phyloP scores from a whole-genome alignment of 768 basidiomycete genomes.

The Gelatoporia subvermispora region DNA sequence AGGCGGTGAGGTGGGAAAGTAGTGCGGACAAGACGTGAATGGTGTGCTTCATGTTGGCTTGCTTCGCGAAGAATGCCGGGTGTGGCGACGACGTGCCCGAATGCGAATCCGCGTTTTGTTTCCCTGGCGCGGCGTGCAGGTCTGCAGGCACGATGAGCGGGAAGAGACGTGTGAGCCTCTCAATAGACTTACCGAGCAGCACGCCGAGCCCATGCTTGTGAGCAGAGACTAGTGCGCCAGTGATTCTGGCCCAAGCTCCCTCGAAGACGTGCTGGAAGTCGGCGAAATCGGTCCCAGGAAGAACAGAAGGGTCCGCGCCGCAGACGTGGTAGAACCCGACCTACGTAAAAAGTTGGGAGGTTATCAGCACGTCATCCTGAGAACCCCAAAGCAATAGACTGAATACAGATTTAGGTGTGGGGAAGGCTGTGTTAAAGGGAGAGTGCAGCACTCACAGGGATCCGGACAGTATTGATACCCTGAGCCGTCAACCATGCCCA shows the following conservation, averaged over 20 bases:
- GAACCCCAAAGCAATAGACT: too few species aligned
- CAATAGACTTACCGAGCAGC: slow-evolving; percentile 47
- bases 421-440: not conserved
- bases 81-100: slow-evolving; percentile 50
- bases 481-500: slow-evolving; percentile 48
- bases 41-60: slow-evolving; percentile 42
- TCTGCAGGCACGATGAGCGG: slow-evolving; percentile 34
- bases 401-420: not conserved
- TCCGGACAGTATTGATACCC: slow-evolving; percentile 57
- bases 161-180: not conserved
- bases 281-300: slow-evolving; percentile 64
- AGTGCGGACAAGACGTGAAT: slow-evolving; percentile 44
- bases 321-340: slow-evolving; percentile 74
- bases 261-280: slow-evolving; percentile 42
- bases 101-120: slow-evolving; percentile 68
- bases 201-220: slow-evolving; percentile 61
- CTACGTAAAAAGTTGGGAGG: slow-evolving; percentile 26
- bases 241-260: slow-evolving; percentile 67
- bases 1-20: slow-evolving; percentile 30
- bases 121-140: slow-evolving; percentile 71
- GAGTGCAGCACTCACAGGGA: slow-evolving; percentile 41
- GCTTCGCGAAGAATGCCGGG: slow-evolving; percentile 45
- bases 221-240: slow-evolving; percentile 55
- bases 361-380: too few species aligned
- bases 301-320: slow-evolving; percentile 49